Evolutionary conservation across 352 stramenopile genomes (phyloP), one percentile per base, ranked within the genome.

Genomic region (Globisporangium sylvaticum): DNA sequence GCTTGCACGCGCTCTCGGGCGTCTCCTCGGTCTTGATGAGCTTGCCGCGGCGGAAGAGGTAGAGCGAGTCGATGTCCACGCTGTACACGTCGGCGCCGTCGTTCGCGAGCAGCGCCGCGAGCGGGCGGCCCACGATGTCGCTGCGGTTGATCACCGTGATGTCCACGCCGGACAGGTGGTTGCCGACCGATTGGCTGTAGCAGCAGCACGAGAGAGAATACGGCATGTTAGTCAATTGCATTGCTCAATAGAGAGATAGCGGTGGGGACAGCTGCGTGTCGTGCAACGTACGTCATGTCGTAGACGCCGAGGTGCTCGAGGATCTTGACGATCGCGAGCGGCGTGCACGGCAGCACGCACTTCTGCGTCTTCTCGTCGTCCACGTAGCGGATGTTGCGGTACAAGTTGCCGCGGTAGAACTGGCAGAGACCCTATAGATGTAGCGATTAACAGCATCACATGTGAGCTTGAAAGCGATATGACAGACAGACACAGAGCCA

Each of bases 91-190:
- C 94, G 18, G 94, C 96, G 22, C 95, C 96, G 71, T 98, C 91
- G 73, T 98, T 97, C 6, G 97, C 94, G 20, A 99, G 87, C 86
- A 99, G 97, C 10, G 92, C 95, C 8, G 95, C 96, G 29, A 99
- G 75, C 25, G 97, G 96, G 18, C 96, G 81, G 18, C 97, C 97
- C 12, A 99, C 82, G 69, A 99, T 98, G 75, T 99, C 96, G 46
- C 94, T 98, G 64, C 97, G 89, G 86, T 99, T 99, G 69, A 99
- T 96, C 58, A 99, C 96, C 58, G 96, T 98, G 55, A 98, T 90
- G 64, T 86, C 95, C 54, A 93, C 84, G 32, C 92, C 89, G 34
- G 84, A 70, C 69, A 97, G 73, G 69, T 91, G 84, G 68, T 89
- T 72, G 50, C 80, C 87, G 14, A 61, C 32, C 10, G 78, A 72